Evolutionary conservation across 768 basidiomycete species (phyloP).

Genomic region (Sporobolomyces pararoseus): DNA sequence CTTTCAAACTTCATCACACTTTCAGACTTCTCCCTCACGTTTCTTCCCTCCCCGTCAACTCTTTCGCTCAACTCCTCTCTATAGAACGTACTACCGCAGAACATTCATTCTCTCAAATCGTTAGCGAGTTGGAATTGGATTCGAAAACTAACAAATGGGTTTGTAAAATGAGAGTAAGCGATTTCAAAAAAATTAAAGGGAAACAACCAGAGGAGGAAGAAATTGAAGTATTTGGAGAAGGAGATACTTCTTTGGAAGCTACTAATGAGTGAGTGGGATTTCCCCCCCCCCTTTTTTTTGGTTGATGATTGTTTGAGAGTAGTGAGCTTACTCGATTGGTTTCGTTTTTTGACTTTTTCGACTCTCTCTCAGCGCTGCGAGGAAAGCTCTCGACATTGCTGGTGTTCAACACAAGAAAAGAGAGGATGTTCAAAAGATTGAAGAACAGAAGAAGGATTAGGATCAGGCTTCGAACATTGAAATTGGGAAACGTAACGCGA

Average conservation of each 20-base stretch:
- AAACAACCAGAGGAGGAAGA: neutral
- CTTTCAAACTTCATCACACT: neutral
- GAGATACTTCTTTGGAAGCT: neutral
- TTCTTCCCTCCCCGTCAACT: neutral
- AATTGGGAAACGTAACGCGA: too few species aligned
- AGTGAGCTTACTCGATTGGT: too few species aligned
- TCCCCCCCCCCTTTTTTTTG: neutral
- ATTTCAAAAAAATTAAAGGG: neutral
- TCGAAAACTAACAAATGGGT: neutral
- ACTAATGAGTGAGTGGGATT: neutral
- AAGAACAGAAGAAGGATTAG: neutral
- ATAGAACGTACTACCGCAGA: neutral
- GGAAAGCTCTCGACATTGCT: neutral
- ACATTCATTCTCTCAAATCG: neutral
- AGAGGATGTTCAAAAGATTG: neutral
- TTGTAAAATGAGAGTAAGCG: conserved; percentile 2
- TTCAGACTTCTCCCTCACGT: neutral
- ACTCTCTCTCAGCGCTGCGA: neutral
- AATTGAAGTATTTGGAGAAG: neutral
- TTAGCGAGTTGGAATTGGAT: neutral
- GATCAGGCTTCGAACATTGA: too few species aligned
- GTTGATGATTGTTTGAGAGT: too few species aligned
- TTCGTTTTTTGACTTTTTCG: too few species aligned
- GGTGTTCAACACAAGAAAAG: neutral
- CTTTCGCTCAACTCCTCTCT: neutral